phyloP scores from a whole-genome alignment of 306 rosid genomes.

The Vigna radiata region DNA sequence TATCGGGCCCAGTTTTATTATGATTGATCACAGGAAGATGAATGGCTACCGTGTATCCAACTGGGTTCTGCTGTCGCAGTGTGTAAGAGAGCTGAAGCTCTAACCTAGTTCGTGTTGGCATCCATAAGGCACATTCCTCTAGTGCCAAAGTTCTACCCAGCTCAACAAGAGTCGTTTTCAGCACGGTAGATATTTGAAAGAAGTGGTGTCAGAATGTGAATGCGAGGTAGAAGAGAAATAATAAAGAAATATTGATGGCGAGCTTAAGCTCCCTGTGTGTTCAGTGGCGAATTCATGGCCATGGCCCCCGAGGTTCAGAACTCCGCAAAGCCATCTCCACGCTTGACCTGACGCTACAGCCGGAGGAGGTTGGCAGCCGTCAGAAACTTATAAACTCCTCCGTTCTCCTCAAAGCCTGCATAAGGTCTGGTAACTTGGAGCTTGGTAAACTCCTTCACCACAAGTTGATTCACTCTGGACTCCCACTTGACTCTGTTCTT shows the following conservation, averaged over 20 bases:
- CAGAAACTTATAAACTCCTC: constrained; percentile 48
- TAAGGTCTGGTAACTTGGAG: constrained; percentile 49
- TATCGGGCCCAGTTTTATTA: too few species aligned
- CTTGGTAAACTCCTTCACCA: constrained; percentile 62
- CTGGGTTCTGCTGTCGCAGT: constrained; percentile 90
- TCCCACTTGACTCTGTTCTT: constrained; percentile 53
- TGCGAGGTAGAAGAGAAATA: too few species aligned
- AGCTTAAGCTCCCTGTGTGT: not conserved
- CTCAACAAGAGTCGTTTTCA: constrained; percentile 76
- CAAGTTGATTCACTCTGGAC: constrained; percentile 46
- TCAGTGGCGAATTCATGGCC: not conserved
- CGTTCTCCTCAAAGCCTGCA: constrained; percentile 63
- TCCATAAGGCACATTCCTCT: constrained; percentile 98
- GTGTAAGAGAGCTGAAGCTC: constrained; percentile 98
- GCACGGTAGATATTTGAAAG: too few species aligned
- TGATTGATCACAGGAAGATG: constrained; percentile 92
- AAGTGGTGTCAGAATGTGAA: not conserved
- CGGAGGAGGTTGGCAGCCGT: not conserved
- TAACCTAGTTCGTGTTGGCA: constrained; percentile 94
- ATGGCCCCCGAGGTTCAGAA: not conserved
- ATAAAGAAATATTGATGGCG: not conserved
- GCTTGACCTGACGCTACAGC: constrained; percentile 38
- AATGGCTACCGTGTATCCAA: constrained; percentile 87
- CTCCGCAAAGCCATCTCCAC: constrained; percentile 55
- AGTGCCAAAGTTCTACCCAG: constrained; percentile 88